Evolutionary conservation across 805 yeast genomes (phyloP).

Genomic region (Schizosaccharomyces octosporus): DNA sequence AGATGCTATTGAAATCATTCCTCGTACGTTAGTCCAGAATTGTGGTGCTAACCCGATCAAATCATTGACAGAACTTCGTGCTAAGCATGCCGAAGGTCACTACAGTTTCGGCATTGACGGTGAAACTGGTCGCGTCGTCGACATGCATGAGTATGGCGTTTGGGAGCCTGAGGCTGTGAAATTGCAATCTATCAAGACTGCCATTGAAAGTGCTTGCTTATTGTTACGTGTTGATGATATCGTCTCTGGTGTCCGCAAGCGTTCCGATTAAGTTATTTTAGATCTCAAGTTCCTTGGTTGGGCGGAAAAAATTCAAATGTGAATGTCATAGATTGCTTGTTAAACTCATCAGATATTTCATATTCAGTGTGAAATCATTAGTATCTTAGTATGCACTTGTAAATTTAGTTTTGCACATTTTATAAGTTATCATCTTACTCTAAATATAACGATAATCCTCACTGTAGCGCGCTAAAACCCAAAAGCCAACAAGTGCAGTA

Average conservation of each 20-base stretch:
- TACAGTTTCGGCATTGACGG: constrained; percentile 84
- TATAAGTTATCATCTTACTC: no score
- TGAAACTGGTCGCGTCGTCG: constrained; percentile 76
- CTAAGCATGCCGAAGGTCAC: constrained; percentile 77
- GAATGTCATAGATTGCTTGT: no score
- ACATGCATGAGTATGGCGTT: constrained; percentile 84
- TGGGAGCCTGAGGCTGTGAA: constrained; percentile 99
- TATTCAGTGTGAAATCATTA: no score
- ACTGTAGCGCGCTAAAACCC: no score
- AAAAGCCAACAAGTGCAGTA: background rate
- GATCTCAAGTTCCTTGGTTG: background rate
- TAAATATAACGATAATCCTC: no score
- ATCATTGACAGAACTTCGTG: constrained; percentile 69
- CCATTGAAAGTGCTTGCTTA: constrained; percentile 87
- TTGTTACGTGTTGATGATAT: constrained; percentile 90
- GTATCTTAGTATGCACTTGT: no score
- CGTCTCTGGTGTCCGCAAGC: constrained; percentile 73
- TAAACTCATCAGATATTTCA: no score
- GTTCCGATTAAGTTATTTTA: constrained; percentile 3
- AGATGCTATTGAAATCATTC: constrained; percentile 94
- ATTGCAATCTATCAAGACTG: constrained; percentile 92
- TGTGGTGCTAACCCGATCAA: constrained; percentile 94
- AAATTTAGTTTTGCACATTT: no score
- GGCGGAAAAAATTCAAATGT: no score
- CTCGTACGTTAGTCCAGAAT: constrained; percentile 89